Percentiles rank a stretch among this genome's conserved stretches.
Conservation (phyloP, 1,284 basidiomycete genomes). For the Amylostereum areolatum region DNA sequence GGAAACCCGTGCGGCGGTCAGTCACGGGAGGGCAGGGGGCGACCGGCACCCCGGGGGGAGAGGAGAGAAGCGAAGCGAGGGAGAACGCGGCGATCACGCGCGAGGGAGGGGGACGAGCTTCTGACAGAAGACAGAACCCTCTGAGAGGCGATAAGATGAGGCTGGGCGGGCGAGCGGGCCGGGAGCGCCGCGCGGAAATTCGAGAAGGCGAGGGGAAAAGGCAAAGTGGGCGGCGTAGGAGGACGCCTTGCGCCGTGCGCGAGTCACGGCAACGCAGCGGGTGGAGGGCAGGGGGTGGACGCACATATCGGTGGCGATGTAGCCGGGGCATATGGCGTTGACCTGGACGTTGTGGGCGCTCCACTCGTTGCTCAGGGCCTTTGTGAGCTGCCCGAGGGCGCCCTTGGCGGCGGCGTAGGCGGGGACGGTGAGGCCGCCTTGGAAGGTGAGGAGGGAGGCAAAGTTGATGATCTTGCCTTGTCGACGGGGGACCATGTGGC, state of each 20-base stretch:
- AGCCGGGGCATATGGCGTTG: conserved; percentile 88
- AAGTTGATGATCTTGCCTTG: conserved; percentile 83
- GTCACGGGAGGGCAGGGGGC: not conserved
- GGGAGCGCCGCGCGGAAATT: conserved; percentile 1
- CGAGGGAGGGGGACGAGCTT: not conserved
- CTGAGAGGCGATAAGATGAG: conserved; percentile 10
- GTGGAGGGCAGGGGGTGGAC: conserved; percentile 19
- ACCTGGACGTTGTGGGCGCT: conserved; percentile 82
- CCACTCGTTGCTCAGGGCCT: conserved; percentile 75
- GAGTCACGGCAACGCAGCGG: conserved; percentile 6
- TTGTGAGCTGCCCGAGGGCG: conserved; percentile 78
- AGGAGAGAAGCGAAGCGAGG: not conserved
- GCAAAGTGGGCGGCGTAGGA: conserved; percentile 3
- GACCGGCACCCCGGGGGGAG: not conserved
- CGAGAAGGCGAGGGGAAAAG: not conserved
- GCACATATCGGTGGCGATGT: conserved; percentile 88
- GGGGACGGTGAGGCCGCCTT: conserved; percentile 78
- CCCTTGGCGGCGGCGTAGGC: conserved; percentile 93
- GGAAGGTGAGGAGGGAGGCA: conserved; percentile 73
- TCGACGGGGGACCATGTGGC: conserved; percentile 71
- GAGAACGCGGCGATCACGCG: not conserved
- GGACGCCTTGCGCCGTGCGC: not conserved
- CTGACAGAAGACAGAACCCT: not conserved
- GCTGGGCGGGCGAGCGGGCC: conserved; percentile 10
- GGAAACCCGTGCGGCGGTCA: conserved; percentile 4